phyloP scores from a whole-genome alignment of 768 basidiomycete species.

The Lyophyllum shimeji region DNA sequence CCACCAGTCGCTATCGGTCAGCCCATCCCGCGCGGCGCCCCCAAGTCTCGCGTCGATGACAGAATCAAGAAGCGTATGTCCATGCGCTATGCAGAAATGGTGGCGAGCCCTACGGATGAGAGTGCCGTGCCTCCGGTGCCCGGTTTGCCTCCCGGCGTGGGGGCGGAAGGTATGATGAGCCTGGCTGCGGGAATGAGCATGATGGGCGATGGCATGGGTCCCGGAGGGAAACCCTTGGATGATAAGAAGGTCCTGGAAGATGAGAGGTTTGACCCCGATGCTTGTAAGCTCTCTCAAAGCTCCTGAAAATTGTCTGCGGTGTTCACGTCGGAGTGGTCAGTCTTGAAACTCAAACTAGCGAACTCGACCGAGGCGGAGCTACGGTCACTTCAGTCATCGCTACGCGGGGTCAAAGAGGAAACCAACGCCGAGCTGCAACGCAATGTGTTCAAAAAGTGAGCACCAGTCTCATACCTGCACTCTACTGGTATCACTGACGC shows the following conservation, averaged over 20 bases:
- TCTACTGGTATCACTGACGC: constrained; percentile 2
- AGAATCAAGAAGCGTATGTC: constrained; percentile 97
- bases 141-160: constrained; percentile 46
- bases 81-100: constrained; percentile 85
- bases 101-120: constrained; percentile 61
- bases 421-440: constrained; percentile 81
- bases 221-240: constrained; percentile 45
- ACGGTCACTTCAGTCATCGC: constrained; percentile 71
- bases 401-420: constrained; percentile 67
- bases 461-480: background rate
- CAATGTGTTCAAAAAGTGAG: constrained; percentile 93
- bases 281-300: constrained; percentile 58
- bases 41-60: constrained; percentile 70
- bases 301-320: constrained; percentile 14
- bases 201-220: constrained; percentile 44
- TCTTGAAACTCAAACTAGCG: constrained; percentile 82
- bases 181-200: constrained; percentile 17
- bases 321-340: constrained; percentile 31
- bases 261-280: constrained; percentile 85
- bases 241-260: constrained; percentile 69
- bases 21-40: constrained; percentile 39
- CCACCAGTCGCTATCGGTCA: constrained; percentile 16
- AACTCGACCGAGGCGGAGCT: constrained; percentile 86
- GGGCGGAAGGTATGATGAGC: constrained; percentile 27
- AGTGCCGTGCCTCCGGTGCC: constrained; percentile 57